Base-by-base conservation (phyloP, 257 asterid species). In the Ehretia macrophylla region DNA sequence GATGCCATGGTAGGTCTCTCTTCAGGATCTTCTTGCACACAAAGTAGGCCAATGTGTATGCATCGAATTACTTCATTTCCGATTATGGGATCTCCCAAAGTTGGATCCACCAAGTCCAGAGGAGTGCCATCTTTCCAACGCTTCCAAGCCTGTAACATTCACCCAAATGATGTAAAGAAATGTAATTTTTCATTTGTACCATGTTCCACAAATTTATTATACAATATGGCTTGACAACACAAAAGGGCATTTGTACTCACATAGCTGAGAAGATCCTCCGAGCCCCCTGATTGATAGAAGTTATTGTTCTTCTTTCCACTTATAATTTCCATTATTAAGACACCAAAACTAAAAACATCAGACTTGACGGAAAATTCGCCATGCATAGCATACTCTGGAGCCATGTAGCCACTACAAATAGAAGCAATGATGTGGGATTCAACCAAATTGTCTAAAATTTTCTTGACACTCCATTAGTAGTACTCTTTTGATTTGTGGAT, bases 311-410 rank as follows among this genome's bases (percentile, higher is more conserved):
- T 67, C 40, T 72, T 48, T 8, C 74, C 78, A 39, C 74, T 67
- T 23, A 72, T 3, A 45, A 67, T 63, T 56, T 72, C 78, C 11
- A 72, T 21, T 17, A 62, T 22, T 40, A 72, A 20, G 8, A 72
- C 70, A 1, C 78, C 78, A 62, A 72, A 67, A 37, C 74, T 63
- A 17, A 35, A 72, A 9, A 72, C 74, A 32, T 67, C 74, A 18
- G 70, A 72, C 17, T 63, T 62, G 0, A 67, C 63, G 1, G 73
- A 67, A 23, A 67, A 46, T 16, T 51, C 17, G 1, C 70, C 70
- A 6, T 59, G 64, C 8, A 44, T n/a, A 44, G 42, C 45, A 5
- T 72, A 67, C 46, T 67, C 77, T 0, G 77, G 73, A n/a, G 77
- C 53, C 74, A 72, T 72, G 55, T 72, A 67, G 20, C 74, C 78